These are phyloP conservation scores for Akebia trifoliata DNA, from an alignment of 164 flowering plant genomes.

Conservation along the genomic window DNA sequence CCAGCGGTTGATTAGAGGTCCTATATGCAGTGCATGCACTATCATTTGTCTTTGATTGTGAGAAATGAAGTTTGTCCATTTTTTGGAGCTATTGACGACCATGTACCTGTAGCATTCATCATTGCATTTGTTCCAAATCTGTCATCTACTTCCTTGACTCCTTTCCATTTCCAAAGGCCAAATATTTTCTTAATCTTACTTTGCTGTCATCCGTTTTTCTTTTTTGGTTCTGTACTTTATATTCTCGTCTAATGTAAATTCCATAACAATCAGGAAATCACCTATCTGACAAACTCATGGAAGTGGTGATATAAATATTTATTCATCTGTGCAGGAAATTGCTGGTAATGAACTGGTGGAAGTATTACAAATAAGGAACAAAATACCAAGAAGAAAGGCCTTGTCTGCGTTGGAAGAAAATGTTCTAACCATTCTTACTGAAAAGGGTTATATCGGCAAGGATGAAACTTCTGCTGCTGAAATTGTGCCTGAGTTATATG, in stretches of 20 bases:
- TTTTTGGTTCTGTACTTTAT: not conserved
- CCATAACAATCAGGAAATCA: not conserved
- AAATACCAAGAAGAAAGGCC: conserved; percentile 89
- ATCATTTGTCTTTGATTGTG: too few relatives aligned
- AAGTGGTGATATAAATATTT: not conserved
- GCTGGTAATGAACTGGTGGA: conserved; percentile 71
- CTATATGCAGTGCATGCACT: too few relatives aligned
- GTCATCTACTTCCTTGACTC: too few relatives aligned
- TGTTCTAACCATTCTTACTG: conserved; percentile 67
- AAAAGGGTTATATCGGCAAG: conserved; percentile 65
- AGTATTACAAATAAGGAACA: conserved; percentile 60
- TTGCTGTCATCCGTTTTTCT: not conserved
- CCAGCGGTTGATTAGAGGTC: too few relatives aligned
- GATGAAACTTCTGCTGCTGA: conserved; percentile 42
- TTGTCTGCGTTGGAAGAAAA: conserved; percentile 70
- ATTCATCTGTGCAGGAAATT: conserved; percentile 55
- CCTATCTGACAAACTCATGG: not conserved
- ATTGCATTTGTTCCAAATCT: too few relatives aligned
- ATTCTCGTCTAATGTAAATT: not conserved
- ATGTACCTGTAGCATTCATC: too few relatives aligned
- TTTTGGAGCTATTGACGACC: too few relatives aligned
- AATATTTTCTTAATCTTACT: too few relatives aligned
- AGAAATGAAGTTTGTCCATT: too few relatives aligned
- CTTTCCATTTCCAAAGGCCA: too few relatives aligned
- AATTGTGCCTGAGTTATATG: conserved; percentile 44